Percentiles rank a stretch among this genome's conserved stretches.
Conservation (phyloP, 257 asterid species). For the Solanum chiquidenum region DNA sequence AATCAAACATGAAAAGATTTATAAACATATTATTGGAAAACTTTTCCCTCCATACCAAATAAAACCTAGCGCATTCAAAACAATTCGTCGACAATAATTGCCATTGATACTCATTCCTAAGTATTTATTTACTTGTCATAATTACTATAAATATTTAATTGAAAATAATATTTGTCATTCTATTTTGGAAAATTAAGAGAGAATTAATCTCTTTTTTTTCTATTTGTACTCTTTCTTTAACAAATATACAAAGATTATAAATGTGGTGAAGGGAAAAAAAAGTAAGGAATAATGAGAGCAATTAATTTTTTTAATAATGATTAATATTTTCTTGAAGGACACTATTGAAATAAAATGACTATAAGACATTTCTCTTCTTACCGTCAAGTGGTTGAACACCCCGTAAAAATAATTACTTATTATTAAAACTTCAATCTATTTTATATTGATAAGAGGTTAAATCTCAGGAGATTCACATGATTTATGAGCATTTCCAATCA, state of each 20-base stretch:
- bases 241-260: not conserved
- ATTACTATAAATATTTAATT: too few species aligned
- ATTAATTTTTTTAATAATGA: too few species aligned
- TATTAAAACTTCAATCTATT: not conserved
- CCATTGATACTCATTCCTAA: not conserved
- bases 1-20: not conserved
- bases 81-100: not conserved
- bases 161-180: not conserved
- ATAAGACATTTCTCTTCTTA: not conserved
- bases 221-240: not conserved
- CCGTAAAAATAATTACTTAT: not conserved
- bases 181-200: not conserved
- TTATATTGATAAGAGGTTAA: not conserved
- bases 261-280: not conserved
- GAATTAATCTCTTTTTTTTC: not conserved
- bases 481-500: not conserved
- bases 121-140: not conserved
- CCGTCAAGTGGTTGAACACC: not conserved
- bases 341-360: too few species aligned
- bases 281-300: too few species aligned
- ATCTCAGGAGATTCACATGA: not conserved
- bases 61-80: not conserved
- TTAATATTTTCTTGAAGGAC: not conserved
- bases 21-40: not conserved
- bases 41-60: not conserved